phyloP scores from a whole-genome alignment of 2,329 filamentous ascomycete genomes.

The Purpureocillium lavendulum region DNA sequence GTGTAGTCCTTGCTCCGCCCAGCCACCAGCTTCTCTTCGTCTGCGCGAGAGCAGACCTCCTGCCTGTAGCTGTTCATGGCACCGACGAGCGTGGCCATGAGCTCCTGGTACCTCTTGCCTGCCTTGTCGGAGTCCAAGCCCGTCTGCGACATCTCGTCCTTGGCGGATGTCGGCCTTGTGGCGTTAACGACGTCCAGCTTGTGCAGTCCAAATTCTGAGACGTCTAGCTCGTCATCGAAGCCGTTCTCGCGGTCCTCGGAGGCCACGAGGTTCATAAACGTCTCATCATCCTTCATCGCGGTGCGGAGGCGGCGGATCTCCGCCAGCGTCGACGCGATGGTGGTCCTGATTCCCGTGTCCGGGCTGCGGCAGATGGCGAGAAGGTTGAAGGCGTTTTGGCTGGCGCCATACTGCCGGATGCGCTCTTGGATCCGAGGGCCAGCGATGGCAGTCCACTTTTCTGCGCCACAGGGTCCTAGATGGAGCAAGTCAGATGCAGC shows the following conservation, averaged over 20 bases:
- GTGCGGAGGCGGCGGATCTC: constrained; percentile 28
- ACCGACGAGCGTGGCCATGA: constrained; percentile 30
- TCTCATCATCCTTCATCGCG: constrained; percentile 13
- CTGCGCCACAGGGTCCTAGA: constrained; percentile 11
- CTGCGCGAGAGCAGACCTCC: constrained; percentile 35
- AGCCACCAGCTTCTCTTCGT: constrained; percentile 43
- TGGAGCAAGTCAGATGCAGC: not conserved
- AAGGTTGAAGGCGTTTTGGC: constrained; percentile 66
- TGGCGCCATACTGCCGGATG: constrained; percentile 59
- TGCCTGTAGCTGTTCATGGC: constrained; percentile 37
- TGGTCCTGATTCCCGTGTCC: constrained; percentile 37
- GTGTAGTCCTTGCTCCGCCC: constrained; percentile 60
- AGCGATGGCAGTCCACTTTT: constrained; percentile 60
- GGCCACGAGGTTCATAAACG: constrained; percentile 14
- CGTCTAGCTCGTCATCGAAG: constrained; percentile 11
- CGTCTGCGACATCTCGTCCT: constrained; percentile 7
- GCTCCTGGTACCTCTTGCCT: constrained; percentile 25
- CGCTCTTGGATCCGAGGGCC: constrained; percentile 56
- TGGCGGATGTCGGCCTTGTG: constrained; percentile 9
- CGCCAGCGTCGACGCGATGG: constrained; percentile 34
- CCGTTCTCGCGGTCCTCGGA: constrained; percentile 14
- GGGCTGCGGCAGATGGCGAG: constrained; percentile 67
- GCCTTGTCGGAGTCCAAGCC: constrained; percentile 15
- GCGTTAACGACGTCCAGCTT: constrained; percentile 14
- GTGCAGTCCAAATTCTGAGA: constrained; percentile 22